Conservation (phyloP, 73 alveolate genomes). For the Paraurostyla sp. region DNA sequence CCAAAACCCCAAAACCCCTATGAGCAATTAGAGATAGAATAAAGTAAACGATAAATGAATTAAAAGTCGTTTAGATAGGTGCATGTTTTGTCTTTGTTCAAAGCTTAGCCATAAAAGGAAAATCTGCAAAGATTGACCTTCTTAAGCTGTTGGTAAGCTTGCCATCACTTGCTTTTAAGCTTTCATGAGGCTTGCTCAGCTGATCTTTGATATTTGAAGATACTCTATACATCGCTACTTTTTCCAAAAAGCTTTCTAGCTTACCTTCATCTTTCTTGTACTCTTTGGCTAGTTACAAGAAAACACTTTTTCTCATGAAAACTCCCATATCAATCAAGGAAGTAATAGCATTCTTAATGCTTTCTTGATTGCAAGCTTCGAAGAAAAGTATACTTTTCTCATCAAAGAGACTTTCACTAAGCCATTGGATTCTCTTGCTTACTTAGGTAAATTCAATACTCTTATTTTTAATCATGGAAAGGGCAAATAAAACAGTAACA, state of each 20-base stretch:
- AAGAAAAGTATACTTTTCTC: conserved; percentile 72
- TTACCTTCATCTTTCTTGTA: conserved; percentile 36
- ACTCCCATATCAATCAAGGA: conserved; percentile 54
- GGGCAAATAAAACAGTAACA: conserved; percentile 17
- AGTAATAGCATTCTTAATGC: conserved; percentile 70
- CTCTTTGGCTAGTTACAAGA: conserved; percentile 8
- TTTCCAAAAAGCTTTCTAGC: conserved; percentile 28
- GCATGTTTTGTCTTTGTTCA: conserved; percentile 14
- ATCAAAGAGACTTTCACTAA: conserved; percentile 86
- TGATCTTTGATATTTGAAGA: neutral
- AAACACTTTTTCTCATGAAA: conserved; percentile 9
- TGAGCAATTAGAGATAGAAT: no score
- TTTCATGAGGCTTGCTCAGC: neutral
- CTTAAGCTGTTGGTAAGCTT: conserved; percentile 37
- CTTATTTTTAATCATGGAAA: conserved; percentile 52
- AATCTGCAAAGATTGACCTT: conserved; percentile 65
- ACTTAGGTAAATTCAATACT: conserved; percentile 61
- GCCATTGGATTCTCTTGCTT: conserved; percentile 78
- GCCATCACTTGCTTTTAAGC: neutral
- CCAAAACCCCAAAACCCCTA: no score
- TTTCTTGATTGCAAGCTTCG: conserved; percentile 75
- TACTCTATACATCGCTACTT: conserved; percentile 5
- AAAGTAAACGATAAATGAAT: neutral
- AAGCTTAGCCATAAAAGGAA: conserved; percentile 82
- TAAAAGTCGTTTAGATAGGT: neutral